A percentile compares a stretch with the other conserved stretches of the same genome.
These are phyloP conservation scores for Grammothele lineata DNA, from an alignment of 768 basidiomycete species.

Conservation along the genomic window DNA sequence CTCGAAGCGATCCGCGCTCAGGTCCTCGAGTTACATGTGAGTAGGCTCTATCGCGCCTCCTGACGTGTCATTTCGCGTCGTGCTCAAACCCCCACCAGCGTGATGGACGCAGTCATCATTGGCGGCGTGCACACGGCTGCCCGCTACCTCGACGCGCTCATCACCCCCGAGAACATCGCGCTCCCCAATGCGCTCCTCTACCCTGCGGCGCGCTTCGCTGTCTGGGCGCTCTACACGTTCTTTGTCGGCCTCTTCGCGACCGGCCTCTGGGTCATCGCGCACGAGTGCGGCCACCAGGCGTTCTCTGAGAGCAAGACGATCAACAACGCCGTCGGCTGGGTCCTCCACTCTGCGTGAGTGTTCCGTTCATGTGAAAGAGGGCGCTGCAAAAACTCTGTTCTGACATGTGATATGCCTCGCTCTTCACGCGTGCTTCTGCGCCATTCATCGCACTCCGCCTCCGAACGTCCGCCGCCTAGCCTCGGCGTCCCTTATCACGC, in stretches of 20 bases:
- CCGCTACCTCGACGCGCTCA: conserved; percentile 55
- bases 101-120: conserved; percentile 75
- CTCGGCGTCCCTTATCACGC: conserved; percentile 96
- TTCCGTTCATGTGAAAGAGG: too few relatives aligned
- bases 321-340: conserved; percentile 91
- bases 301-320: conserved; percentile 90
- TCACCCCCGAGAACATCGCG: conserved; percentile 49
- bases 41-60: conserved; percentile 21
- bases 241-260: conserved; percentile 82
- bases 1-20: conserved; percentile 83
- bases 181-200: conserved; percentile 63
- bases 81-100: conserved; percentile 33
- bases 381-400: too few relatives aligned
- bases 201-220: conserved; percentile 51
- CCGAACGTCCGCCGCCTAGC: too few relatives aligned
- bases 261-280: conserved; percentile 91
- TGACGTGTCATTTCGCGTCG: conserved; percentile 6
- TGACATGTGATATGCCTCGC: conserved; percentile 22
- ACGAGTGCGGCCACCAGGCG: conserved; percentile 95
- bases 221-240: conserved; percentile 84
- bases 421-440: not conserved
- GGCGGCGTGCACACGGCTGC: conserved; percentile 63
- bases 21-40: conserved; percentile 76
- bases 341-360: conserved; percentile 85
- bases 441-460: conserved; percentile 1